Percentiles rank a stretch among this genome's conserved stretches.
Evolutionary conservation across 192 early-diverging fungal species (phyloP).

Genomic region (Chytriomyces hyalinus): DNA sequence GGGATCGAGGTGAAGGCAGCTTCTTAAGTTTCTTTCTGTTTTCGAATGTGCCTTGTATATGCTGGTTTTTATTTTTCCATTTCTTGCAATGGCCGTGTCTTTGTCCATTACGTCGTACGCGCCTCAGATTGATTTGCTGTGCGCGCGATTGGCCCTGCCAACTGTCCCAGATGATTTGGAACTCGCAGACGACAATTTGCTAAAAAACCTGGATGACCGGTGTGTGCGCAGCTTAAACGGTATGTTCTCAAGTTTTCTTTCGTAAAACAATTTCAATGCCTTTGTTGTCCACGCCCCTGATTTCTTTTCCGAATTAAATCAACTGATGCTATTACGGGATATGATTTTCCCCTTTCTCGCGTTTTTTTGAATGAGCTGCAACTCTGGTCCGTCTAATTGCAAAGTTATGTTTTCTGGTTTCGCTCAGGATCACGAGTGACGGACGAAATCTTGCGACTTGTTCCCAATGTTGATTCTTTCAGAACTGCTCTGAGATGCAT

Average conservation of each 20-base stretch:
- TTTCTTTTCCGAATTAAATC: no score
- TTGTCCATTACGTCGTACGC: not conserved
- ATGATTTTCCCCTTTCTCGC: no score
- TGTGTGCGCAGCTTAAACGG: constrained; percentile 92
- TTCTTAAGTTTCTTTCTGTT: no score
- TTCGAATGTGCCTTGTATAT: no score
- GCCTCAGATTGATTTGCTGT: constrained; percentile 89
- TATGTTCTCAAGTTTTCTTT: not conserved
- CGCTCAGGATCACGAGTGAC: constrained; percentile 86
- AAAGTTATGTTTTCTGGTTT: not conserved
- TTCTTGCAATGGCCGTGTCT: no score
- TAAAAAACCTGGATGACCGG: constrained; percentile 86
- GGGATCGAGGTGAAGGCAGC: constrained; percentile 74
- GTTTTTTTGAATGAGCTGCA: no score
- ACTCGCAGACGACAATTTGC: constrained; percentile 80
- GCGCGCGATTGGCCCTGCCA: constrained; percentile 75
- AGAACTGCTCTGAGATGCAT: constrained; percentile 89
- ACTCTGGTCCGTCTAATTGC: not conserved
- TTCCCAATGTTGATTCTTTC: constrained; percentile 89
- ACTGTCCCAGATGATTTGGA: constrained; percentile 86
- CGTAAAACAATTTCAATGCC: no score
- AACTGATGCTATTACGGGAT: no score
- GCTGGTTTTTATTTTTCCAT: no score
- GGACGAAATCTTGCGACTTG: constrained; percentile 92
- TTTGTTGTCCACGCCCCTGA: no score